phyloP scores from a whole-genome alignment of 1,284 basidiomycete genomes.

The Moesziomyces sp. region DNA sequence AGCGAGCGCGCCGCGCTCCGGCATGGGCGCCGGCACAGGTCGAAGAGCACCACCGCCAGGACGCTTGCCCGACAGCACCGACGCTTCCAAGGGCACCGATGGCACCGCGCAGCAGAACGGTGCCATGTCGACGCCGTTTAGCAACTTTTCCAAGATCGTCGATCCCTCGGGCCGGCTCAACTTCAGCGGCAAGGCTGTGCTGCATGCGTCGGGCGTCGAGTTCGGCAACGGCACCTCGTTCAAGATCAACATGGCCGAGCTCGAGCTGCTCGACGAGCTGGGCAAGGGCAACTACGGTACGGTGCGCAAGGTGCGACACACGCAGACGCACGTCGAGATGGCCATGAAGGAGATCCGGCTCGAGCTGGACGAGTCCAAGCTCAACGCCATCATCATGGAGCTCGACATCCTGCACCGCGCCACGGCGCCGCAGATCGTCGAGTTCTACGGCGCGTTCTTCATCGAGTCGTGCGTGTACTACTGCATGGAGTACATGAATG shows the following conservation, averaged over 20 bases:
- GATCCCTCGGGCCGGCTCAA: conserved; percentile 94
- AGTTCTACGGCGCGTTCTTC: conserved; percentile 99
- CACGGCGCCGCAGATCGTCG: conserved; percentile 88
- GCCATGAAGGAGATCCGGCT: conserved; percentile 99
- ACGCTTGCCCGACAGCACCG: conserved; percentile 65
- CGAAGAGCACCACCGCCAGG: conserved; percentile 72
- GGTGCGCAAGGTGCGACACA: conserved; percentile 93
- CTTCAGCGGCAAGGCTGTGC: conserved; percentile 90
- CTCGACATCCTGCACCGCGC: conserved; percentile 96
- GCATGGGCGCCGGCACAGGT: conserved; percentile 73
- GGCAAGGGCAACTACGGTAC: conserved; percentile 97
- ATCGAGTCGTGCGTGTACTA: conserved; percentile 99
- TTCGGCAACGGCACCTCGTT: conserved; percentile 93
- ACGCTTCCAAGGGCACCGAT: conserved; percentile 12
- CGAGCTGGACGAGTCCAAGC: conserved; percentile 92
- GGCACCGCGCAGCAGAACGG: conserved; percentile 44
- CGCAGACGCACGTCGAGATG: conserved; percentile 93
- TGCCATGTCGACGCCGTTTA: conserved; percentile 79
- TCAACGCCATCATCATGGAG: conserved; percentile 98
- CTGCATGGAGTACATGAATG: conserved; percentile 99
- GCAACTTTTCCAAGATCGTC: conserved; percentile 94
- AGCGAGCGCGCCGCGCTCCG: conserved; percentile 3
- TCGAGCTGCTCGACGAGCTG: conserved; percentile 85
- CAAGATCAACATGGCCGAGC: conserved; percentile 94
- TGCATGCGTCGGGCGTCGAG: conserved; percentile 92